Evolutionary conservation across 352 stramenopile genomes (phyloP), one percentile per base, ranked within the genome.

Genomic region (Thraustotheca clavata): DNA sequence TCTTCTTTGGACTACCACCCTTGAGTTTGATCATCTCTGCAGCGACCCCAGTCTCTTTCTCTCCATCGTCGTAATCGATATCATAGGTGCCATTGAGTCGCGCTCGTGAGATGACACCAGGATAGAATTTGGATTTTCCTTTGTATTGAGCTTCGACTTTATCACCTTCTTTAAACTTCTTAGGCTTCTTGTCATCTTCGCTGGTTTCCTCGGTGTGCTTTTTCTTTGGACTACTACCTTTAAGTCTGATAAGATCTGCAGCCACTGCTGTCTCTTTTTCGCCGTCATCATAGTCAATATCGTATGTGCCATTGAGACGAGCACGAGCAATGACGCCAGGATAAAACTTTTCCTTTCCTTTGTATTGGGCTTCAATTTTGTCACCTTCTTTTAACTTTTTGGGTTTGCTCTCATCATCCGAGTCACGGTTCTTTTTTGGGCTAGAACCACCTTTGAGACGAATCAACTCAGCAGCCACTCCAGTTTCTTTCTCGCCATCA

Each of bases 311-410:
- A 52, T 89, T 82, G 16, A 79, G 57, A 2, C 72, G 68, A 34
- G 65, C 80, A 1, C 77, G 71, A 48, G 69, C 43, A 24, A 88
- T 71, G 12, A 79, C 63, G n/a, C 85, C 87, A 8, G 72, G 59
- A 40, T 74, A 86, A 47, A 76, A 92, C 77, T 83, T 55, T 89
- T 82, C 11, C 54, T 73, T 71, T 31, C 80, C 85, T 7, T 83
- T 74, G 60, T 88, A 91, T 8, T 59, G 71, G 8, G 83, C 86
- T 55, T 94, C 75, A 4, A 94, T 67, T 11, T 69, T 77, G 36
- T 83, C 76, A 22, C 76, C 76, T 36, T 71, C 62, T 31, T 67
- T 74, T 22, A 83, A 79, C 22, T 68, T 68, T n/a, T 68, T 69
- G n/a, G 22, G 8, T 11, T 62, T 49, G 8, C 18, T 3, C 8